A percentile compares a stretch with the other conserved stretches of the same genome.
These are phyloP conservation scores for Cyberlindnera veronae DNA, from an alignment of 805 yeast genomes.

Conservation along the genomic window DNA sequence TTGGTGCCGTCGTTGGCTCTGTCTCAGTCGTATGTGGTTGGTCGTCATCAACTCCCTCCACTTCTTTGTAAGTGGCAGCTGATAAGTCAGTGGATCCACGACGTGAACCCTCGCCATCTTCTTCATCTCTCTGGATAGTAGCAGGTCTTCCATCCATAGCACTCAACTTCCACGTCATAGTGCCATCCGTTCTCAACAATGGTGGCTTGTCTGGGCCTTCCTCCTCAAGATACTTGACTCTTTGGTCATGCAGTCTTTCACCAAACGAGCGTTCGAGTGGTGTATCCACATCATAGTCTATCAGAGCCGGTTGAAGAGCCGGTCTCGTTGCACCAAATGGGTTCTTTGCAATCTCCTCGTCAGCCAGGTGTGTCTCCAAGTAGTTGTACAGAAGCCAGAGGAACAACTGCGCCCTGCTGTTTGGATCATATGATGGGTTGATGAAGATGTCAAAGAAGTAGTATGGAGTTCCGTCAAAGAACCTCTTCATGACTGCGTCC, in stretches of 20 bases:
- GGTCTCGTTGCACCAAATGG: slow-evolving; percentile 55
- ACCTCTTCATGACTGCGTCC: slow-evolving; percentile 42
- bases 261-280: slow-evolving; percentile 42
- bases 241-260: slow-evolving; percentile 34
- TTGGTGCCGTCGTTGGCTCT: too few species aligned
- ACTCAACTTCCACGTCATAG: slow-evolving; percentile 8
- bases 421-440: slow-evolving; percentile 55
- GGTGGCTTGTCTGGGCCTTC: slow-evolving; percentile 11
- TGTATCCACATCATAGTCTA: slow-evolving; percentile 39
- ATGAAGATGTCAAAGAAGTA: slow-evolving; percentile 75
- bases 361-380: slow-evolving; percentile 64
- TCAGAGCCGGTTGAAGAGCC: slow-evolving; percentile 23
- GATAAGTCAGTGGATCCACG: too few species aligned
- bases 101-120: too few species aligned
- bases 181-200: slow-evolving; percentile 2
- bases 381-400: slow-evolving; percentile 83
- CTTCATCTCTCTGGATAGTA: background rate
- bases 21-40: too few species aligned
- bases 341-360: slow-evolving; percentile 46
- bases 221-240: slow-evolving; percentile 34
- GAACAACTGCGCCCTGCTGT: slow-evolving; percentile 65
- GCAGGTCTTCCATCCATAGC: background rate
- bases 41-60: too few species aligned
- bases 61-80: too few species aligned
- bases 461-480: slow-evolving; percentile 32